A percentile compares a stretch with the other conserved stretches of the same genome.
phyloP scores from a whole-genome alignment of 306 rosid genomes.

The Crotalaria pallida region DNA sequence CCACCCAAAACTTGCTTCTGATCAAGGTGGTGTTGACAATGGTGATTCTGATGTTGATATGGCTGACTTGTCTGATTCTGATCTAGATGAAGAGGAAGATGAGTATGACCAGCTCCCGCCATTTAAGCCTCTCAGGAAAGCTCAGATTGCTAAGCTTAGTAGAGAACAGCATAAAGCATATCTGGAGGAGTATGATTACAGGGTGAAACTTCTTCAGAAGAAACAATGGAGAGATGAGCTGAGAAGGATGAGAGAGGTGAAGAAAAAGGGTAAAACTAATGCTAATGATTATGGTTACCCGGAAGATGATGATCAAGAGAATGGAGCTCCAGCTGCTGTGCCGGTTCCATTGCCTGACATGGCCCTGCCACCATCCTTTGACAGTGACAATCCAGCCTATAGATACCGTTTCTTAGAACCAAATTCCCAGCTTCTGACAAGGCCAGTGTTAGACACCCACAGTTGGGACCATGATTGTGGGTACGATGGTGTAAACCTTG shows the following conservation, averaged over 20 bases:
- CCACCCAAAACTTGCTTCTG: constrained; percentile 84
- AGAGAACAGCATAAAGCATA: constrained; percentile 81
- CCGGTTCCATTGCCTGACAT: constrained; percentile 95
- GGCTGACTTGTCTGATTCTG: constrained; percentile 87
- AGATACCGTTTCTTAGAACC: constrained; percentile 98
- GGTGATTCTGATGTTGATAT: constrained; percentile 91
- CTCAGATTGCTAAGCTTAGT: constrained; percentile 83
- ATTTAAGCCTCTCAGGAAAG: constrained; percentile 85
- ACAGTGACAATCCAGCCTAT: constrained; percentile 79
- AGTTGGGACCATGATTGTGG: constrained; percentile 99
- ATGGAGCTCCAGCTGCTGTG: constrained; percentile 86
- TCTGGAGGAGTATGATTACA: constrained; percentile 89
- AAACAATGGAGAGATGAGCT: constrained; percentile 96
- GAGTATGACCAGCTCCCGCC: constrained; percentile 96
- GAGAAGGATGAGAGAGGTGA: constrained; percentile 84
- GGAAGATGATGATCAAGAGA: constrained; percentile 83
- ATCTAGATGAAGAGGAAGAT: constrained; percentile 81
- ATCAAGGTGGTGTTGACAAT: constrained; percentile 75
- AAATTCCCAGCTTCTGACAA: constrained; percentile 80
- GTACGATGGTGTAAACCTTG: constrained; percentile 93
- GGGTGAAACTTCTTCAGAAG: constrained; percentile 90
- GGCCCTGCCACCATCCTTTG: constrained; percentile 94
- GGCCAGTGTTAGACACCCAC: constrained; percentile 91
- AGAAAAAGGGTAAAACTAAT: constrained; percentile 59
- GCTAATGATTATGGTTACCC: constrained; percentile 38